Conservation (phyloP, 2,329 filamentous ascomycete genomes). For the Xylariales sp. region DNA sequence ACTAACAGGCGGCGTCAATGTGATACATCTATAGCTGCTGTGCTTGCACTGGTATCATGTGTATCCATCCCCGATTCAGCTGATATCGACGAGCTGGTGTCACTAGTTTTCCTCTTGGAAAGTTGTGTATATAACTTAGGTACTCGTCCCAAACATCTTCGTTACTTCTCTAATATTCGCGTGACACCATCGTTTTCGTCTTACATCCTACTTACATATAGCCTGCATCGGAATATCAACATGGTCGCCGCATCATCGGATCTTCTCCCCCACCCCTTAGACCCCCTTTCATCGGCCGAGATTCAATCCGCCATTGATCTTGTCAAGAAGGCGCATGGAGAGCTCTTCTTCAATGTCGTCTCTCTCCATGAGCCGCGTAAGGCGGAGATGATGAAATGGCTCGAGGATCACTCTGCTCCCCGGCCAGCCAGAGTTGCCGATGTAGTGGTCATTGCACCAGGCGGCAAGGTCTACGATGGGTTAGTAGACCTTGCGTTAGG, state of each 20-base stretch:
- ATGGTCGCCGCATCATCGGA: constrained; percentile 43
- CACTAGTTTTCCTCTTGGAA: neutral
- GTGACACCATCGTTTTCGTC: constrained; percentile 1
- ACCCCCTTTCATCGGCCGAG: constrained; percentile 78
- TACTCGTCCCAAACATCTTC: neutral
- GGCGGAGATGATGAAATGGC: constrained; percentile 83
- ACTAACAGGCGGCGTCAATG: constrained; percentile 39
- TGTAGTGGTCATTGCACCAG: constrained; percentile 82
- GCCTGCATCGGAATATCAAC: constrained; percentile 27
- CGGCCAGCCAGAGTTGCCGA: constrained; percentile 81
- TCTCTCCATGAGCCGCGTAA: constrained; percentile 88
- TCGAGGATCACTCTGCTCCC: constrained; percentile 71
- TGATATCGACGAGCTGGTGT: constrained; percentile 14
- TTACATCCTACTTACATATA: neutral
- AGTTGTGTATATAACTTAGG: constrained; percentile 15
- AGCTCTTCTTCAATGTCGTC: constrained; percentile 87
- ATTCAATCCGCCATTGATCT: constrained; percentile 77
- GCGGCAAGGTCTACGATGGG: constrained; percentile 85
- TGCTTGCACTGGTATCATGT: constrained; percentile 31
- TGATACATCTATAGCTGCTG: constrained; percentile 24
- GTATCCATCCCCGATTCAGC: constrained; percentile 29
- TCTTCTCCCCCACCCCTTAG: constrained; percentile 72
- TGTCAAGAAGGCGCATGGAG: constrained; percentile 75
- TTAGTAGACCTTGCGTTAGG: constrained; percentile 76
- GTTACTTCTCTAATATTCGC: neutral